phyloP scores from a whole-genome alignment of 176 grass and related monocot species.

The Aegilops bicornis region DNA sequence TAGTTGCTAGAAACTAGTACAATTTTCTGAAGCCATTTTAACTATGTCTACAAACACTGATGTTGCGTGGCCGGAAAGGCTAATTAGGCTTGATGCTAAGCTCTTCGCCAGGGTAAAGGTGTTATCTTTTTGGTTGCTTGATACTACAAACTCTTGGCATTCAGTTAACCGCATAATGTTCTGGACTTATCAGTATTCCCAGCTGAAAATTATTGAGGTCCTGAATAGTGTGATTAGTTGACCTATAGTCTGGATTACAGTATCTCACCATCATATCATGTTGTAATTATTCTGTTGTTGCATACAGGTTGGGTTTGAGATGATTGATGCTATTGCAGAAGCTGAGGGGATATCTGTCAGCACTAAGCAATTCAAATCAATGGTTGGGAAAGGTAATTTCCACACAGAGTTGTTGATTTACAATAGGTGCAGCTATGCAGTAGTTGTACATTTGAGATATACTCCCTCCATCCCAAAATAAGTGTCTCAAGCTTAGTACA shows the following conservation, averaged over 20 bases:
- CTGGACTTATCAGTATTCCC: no score
- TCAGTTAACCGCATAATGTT: neutral
- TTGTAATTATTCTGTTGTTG: neutral
- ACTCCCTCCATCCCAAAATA: no score
- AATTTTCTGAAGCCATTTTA: neutral
- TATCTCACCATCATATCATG: neutral
- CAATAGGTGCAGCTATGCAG: neutral
- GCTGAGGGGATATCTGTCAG: slow-evolving; percentile 77
- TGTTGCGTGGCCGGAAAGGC: neutral
- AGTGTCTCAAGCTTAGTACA: no score
- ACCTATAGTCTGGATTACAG: neutral
- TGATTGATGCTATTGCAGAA: slow-evolving; percentile 85
- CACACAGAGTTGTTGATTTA: neutral
- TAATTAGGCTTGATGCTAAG: neutral
- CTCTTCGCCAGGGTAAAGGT: neutral
- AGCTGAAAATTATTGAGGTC: no score
- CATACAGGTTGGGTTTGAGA: slow-evolving; percentile 83
- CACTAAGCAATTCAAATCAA: slow-evolving; percentile 63
- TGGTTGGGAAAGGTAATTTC: slow-evolving; percentile 77
- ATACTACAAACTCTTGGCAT: neutral
- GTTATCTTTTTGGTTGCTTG: neutral
- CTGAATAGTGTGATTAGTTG: neutral
- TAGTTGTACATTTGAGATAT: neutral
- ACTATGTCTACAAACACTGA: neutral
- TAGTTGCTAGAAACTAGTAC: neutral